Evolutionary conservation across 2,329 filamentous ascomycete species (phyloP), one percentile per base, ranked within the genome.

Genomic region (Aspergillus novoparasiticus): DNA sequence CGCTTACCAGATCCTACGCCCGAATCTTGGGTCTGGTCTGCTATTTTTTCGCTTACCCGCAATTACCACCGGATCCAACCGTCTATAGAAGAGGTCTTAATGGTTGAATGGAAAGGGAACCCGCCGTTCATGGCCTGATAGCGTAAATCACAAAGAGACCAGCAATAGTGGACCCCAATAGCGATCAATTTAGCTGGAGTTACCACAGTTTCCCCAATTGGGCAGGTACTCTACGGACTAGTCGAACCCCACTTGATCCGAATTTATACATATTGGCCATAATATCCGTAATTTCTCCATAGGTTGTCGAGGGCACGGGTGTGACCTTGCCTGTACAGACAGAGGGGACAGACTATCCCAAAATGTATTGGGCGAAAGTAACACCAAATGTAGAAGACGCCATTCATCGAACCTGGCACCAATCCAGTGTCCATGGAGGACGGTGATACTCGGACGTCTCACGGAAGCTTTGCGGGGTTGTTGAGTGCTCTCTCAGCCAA

Each of bases 401-500:
- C 26, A 32, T n/a, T 11, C 12, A 53, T 11, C 26, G 34, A 23
- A 30, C 4, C 16, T 53, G 2, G 14, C 19, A 21, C 30, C 50
- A 54, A 54, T 36, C 19, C 10, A 36, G 12, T 34, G 30, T 34
- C 16, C 1, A 12, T 16, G 50, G 26, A 51, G 9, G 23, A 30
- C 10, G 32, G 30, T 36, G 34, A 28, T n/a, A 53, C 30, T 53
- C 50, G 51, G 51, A 21, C 30, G 21, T 36, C 30, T 23, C 30
- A 36, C 30, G 28, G 30, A 54, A 54, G 51, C 51, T 54, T 36
- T 54, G 51, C 51, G 51, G 51, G 51, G 51, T 55, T 34, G 10
- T 32, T 26, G 51, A 55, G 36, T 8, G 51, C 14, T 30, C 16
- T 9, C 3, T 12, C 4, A 53, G 50, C n/a, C 50, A 51, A 21